Conservation (phyloP, 257 asterid genomes). For the Asclepias syriaca region DNA sequence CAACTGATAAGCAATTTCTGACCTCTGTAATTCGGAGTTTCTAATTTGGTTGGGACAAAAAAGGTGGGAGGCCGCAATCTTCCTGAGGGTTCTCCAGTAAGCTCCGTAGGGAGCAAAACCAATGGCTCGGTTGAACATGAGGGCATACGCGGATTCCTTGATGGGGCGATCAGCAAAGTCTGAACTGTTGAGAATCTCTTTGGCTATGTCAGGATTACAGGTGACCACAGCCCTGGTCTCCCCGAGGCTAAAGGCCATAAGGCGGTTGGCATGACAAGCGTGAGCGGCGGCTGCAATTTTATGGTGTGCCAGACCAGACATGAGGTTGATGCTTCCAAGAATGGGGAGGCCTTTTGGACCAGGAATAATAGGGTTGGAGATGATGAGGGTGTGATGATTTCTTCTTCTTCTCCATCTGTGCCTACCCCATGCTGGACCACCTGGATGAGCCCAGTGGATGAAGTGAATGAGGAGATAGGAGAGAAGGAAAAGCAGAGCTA, state of each 20-base stretch:
- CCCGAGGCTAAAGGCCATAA: slow-evolving; percentile 79
- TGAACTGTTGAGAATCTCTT: slow-evolving; percentile 47
- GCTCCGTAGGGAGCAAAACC: slow-evolving; percentile 83
- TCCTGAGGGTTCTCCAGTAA: slow-evolving; percentile 67
- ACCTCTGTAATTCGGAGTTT: slow-evolving; percentile 45
- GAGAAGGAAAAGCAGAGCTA: slow-evolving; percentile 28
- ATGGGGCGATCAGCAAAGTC: slow-evolving; percentile 67
- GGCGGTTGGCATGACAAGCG: slow-evolving; percentile 41
- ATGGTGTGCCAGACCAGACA: slow-evolving; percentile 74
- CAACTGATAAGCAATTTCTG: slow-evolving; percentile 40
- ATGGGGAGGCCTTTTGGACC: slow-evolving; percentile 73
- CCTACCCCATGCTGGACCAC: slow-evolving; percentile 89
- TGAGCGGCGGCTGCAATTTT: slow-evolving; percentile 55
- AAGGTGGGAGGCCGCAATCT: slow-evolving; percentile 53
- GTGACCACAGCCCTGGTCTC: slow-evolving; percentile 60
- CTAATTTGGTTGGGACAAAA: slow-evolving; percentile 60
- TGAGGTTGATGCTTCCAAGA: slow-evolving; percentile 68
- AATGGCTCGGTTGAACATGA: slow-evolving; percentile 75
- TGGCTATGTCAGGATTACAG: slow-evolving; percentile 57
- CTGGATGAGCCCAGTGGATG: slow-evolving; percentile 62
- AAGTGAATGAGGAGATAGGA: slow-evolving; percentile 36
- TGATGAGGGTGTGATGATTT: not conserved
- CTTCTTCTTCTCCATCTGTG: slow-evolving; percentile 22
- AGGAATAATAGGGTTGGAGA: slow-evolving; percentile 42
- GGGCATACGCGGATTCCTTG: slow-evolving; percentile 62